Conservation (phyloP, 2,329 filamentous ascomycete species). For the Xylariaceae sp. region DNA sequence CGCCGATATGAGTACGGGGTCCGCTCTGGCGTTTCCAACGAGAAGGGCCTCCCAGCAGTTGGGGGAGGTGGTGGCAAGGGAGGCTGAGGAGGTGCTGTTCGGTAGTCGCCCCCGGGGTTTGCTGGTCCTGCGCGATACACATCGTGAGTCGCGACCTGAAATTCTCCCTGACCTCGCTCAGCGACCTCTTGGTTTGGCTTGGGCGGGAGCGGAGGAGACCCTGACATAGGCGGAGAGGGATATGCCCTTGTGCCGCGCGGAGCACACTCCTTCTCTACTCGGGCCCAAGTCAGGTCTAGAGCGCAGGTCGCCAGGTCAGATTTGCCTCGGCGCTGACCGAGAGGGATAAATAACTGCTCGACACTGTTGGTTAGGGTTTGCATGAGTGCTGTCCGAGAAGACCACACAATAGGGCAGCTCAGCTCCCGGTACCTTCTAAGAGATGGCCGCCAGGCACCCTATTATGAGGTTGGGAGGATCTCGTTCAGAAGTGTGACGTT, state of each 20-base stretch:
- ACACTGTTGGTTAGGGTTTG: constrained; percentile 54
- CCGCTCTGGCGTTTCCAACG: constrained; percentile 47
- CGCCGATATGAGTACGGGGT: constrained; percentile 48
- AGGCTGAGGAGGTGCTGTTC: constrained; percentile 42
- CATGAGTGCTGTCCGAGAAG: constrained; percentile 55
- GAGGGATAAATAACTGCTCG: constrained; percentile 53
- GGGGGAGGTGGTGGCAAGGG: constrained; percentile 32
- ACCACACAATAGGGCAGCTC: constrained; percentile 33
- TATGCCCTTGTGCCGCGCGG: constrained; percentile 64
- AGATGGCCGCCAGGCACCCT: constrained; percentile 30
- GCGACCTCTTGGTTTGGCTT: constrained; percentile 63
- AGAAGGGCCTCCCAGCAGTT: constrained; percentile 44
- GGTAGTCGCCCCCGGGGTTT: constrained; percentile 46
- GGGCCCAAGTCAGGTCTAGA: constrained; percentile 62
- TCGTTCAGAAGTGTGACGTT: constrained; percentile 25
- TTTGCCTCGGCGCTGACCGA: constrained; percentile 65
- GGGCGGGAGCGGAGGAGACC: constrained; percentile 66
- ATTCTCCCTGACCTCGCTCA: constrained; percentile 59
- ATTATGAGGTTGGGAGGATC: constrained; percentile 25
- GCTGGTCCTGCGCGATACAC: constrained; percentile 52
- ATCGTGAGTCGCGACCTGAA: constrained; percentile 55
- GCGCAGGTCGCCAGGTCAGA: constrained; percentile 60
- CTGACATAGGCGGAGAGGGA: constrained; percentile 77
- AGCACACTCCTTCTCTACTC: constrained; percentile 60
- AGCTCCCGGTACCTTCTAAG: constrained; percentile 38